Percentiles rank a stretch among this genome's conserved stretches.
Evolutionary conservation across 176 grass and related monocot species (phyloP).

Genomic region (Stipa capillata): DNA sequence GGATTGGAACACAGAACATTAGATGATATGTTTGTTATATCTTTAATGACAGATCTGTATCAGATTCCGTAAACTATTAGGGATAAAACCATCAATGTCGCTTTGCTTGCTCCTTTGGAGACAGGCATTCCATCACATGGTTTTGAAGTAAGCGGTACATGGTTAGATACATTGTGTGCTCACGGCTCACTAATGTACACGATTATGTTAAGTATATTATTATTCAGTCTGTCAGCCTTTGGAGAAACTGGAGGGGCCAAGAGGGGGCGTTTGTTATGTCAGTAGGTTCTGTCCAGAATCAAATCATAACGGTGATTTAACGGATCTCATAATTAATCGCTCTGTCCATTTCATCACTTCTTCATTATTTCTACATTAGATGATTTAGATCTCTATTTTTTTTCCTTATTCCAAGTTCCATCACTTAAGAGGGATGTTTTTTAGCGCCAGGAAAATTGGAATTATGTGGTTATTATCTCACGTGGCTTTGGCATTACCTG

Average conservation of each 20-base stretch:
- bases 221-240: slow-evolving; percentile 45
- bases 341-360: not conserved
- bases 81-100: slow-evolving; percentile 36
- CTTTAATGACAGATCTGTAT: slow-evolving; percentile 46
- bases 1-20: slow-evolving; percentile 15
- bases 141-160: slow-evolving; percentile 7
- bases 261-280: slow-evolving; percentile 1
- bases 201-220: slow-evolving; percentile 13
- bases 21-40: slow-evolving; percentile 4
- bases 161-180: slow-evolving; percentile 40
- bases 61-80: slow-evolving; percentile 33
- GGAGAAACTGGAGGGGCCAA: slow-evolving; percentile 40
- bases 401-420: not conserved
- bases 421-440: too few relatives aligned
- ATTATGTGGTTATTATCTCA: slow-evolving; percentile 4
- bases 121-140: slow-evolving; percentile 41
- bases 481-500: slow-evolving; percentile 25
- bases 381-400: not conserved
- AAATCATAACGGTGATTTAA: slow-evolving; percentile 45
- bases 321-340: slow-evolving; percentile 5
- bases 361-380: not conserved
- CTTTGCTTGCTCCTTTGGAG: slow-evolving; percentile 55
- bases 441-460: not conserved
- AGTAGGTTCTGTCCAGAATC: slow-evolving; percentile 16
- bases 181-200: slow-evolving; percentile 15